A percentile compares a stretch with the other conserved stretches of the same genome.
Conservation (phyloP, 2,329 filamentous ascomycete species). For the Sporothrix sp. region DNA sequence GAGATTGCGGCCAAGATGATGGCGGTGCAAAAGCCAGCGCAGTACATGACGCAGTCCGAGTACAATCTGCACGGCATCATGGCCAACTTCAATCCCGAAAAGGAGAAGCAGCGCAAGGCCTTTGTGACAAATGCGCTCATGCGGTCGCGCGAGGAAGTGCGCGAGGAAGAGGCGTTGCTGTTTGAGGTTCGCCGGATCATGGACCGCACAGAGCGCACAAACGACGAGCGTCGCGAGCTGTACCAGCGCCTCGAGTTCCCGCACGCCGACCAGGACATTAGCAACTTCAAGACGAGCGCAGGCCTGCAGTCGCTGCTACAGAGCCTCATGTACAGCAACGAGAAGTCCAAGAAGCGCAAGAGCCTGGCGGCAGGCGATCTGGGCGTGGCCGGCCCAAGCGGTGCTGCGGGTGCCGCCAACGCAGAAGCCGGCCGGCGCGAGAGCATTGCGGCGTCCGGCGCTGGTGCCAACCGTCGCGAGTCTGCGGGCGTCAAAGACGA, state of each 20-base stretch:
- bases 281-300: constrained; percentile 68
- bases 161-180: constrained; percentile 82
- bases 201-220: constrained; percentile 73
- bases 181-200: constrained; percentile 89
- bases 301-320: constrained; percentile 73
- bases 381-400: constrained; percentile 26
- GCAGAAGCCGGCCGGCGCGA: constrained; percentile 39
- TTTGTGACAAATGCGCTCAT: constrained; percentile 72
- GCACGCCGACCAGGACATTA: constrained; percentile 56
- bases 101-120: constrained; percentile 72
- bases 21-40: constrained; percentile 65
- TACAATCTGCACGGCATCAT: constrained; percentile 77
- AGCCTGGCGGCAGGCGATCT: constrained; percentile 54
- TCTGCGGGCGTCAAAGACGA: constrained; percentile 3
- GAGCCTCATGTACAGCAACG: constrained; percentile 62
- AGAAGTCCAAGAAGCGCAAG: constrained; percentile 84
- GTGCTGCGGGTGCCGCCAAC: constrained; percentile 12
- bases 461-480: constrained; percentile 19
- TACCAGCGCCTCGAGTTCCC: constrained; percentile 83
- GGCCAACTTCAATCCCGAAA: constrained; percentile 71
- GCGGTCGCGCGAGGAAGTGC: constrained; percentile 75
- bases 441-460: constrained; percentile 39
- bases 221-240: constrained; percentile 78
- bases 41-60: constrained; percentile 80
- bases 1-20: constrained; percentile 75